These are phyloP conservation scores for Edaphochlamys debaryana DNA, from an alignment of 139 green algal species.

Conservation along the genomic window DNA sequence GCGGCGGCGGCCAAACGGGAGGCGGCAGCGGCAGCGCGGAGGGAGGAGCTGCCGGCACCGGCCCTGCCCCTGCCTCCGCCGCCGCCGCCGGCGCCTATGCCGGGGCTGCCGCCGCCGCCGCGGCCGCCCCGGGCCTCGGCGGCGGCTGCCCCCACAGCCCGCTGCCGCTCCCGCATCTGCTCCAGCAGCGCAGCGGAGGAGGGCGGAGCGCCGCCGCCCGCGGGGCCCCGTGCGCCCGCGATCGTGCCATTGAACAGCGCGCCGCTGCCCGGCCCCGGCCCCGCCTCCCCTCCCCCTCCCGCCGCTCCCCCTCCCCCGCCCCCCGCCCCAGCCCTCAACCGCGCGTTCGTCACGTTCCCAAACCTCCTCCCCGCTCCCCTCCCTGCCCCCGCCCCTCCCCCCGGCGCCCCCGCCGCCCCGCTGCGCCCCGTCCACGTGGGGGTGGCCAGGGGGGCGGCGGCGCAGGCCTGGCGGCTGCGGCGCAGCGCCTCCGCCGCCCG, in stretches of 20 bases:
- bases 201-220: not conserved
- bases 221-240: not conserved
- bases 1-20: not conserved
- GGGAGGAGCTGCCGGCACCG: no score
- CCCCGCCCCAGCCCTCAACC: not conserved
- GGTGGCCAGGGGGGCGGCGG: conserved; percentile 63
- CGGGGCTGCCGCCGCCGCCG: not conserved
- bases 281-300: not conserved
- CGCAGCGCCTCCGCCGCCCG: conserved; percentile 76
- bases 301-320: not conserved
- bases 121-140: not conserved
- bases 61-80: no score
- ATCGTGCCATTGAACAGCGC: conserved; percentile 1
- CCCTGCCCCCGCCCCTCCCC: not conserved
- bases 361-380: conserved; percentile 35
- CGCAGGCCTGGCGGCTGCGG: conserved; percentile 52
- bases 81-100: not conserved
- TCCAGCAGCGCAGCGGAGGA: conserved; percentile 32
- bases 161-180: conserved; percentile 40
- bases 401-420: conserved; percentile 70
- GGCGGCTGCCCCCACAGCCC: conserved; percentile 4
- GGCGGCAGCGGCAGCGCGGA: not conserved
- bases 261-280: not conserved
- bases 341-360: conserved; percentile 47
- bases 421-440: conserved; percentile 92